Base-by-base conservation (phyloP, 768 basidiomycete species). In the Kwoniella botswanensis region DNA sequence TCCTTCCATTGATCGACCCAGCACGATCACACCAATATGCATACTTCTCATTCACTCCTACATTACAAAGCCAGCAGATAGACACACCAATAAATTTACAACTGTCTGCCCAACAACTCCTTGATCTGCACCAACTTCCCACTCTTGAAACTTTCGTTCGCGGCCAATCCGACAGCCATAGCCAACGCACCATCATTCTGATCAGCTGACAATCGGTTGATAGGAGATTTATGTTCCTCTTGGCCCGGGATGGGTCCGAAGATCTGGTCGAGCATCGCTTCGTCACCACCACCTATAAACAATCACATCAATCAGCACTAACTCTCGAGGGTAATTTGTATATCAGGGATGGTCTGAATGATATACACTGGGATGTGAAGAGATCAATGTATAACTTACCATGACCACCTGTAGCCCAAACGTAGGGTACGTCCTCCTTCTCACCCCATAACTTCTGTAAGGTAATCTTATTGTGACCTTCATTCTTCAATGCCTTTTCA, bases 101-200 rank as follows among this genome's bases (percentile, higher is more conserved):
- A 55, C 52, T 71, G 43, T 43, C 72, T 68, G 35, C 78, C 78
- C 24, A 82, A 59, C 44, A 84, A 74, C 65, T 83, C 80, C 63
- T 82, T 80, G 13, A 87, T 73, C 52, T 85, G 78, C 12, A 86
- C 79, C 74, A 87, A 85, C 71, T 86, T 80, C 12, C 84, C 86
- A 3, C 84, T 86, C 76, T 82, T 85, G 80, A 88, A 87, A 64
- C 85, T 86, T 79, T 87, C 86, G 71, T 87, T 88, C 12, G 87
- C 87, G 53, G 86, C 76, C 18, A 88, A 71, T 0, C 87, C 86
- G 7, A 87, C 86, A 17, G 86, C 86, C 64, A 87, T 81, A 9
- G 87, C 86, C 74, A 77, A 46, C 29, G 76, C 85, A 10, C 87
- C 87, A 70, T 88, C 87, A 57, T 84, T 78, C 76, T 88, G 86